Conservation (phyloP, 441 rosid species). For the Daphne laureola region DNA sequence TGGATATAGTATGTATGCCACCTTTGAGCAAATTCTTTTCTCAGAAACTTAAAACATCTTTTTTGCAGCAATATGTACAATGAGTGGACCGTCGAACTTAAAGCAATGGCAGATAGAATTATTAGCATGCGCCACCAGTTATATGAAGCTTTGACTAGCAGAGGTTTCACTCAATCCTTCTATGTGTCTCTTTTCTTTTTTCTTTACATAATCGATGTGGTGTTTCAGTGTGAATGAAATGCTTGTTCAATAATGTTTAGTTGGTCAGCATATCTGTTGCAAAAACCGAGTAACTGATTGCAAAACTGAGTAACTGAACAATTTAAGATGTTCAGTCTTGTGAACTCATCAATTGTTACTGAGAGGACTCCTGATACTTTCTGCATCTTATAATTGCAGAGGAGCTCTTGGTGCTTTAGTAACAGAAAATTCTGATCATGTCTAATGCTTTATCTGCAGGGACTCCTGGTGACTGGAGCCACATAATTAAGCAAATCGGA, state of each 20-base stretch:
- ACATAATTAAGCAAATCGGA: conserved; percentile 78
- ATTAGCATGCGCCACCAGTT: conserved; percentile 58
- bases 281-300: neutral
- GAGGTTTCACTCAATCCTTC: conserved; percentile 25
- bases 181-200: neutral
- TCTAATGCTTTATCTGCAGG: conserved; percentile 28
- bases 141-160: conserved; percentile 38
- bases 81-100: conserved; percentile 58
- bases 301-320: neutral
- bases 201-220: neutral
- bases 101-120: conserved; percentile 65
- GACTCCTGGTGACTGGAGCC: conserved; percentile 79
- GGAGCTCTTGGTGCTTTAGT: conserved; percentile 6
- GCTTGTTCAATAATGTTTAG: conserved; percentile 1
- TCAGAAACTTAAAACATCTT: neutral
- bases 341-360: neutral
- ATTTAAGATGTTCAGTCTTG: neutral
- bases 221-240: neutral
- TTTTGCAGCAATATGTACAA: conserved; percentile 39
- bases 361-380: neutral
- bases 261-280: neutral
- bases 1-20: conserved; percentile 8
- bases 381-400: neutral
- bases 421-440: neutral
- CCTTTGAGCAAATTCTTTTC: neutral